Base-by-base conservation (phyloP, 495 filamentous ascomycete genomes). In the Penicillium chermesinum region DNA sequence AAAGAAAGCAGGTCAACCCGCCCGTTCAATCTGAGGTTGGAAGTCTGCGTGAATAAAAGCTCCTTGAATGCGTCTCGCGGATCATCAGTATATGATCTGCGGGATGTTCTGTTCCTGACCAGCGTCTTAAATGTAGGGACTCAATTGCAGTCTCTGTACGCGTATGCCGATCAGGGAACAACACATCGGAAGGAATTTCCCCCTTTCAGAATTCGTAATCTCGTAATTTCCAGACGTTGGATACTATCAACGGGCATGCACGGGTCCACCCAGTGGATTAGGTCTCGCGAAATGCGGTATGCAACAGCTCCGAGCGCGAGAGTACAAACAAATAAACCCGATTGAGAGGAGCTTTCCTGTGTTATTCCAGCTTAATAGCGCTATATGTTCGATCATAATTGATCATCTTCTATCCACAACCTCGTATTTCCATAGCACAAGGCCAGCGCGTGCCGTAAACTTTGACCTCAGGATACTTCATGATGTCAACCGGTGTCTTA, bases 401-500 rank as follows among this genome's bases (percentile, higher is more conserved):
- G n/a, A n/a, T n/a, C n/a, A n/a, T n/a, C 9, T 21, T 41, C 17
- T 33, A 18, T 14, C 2, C 27, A 33, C 41, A 43, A n/a, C n/a
- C n/a, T n/a, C n/a, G n/a, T n/a, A 30, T 30, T 10, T 10, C 25
- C 10, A 30, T 30, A 30, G 25, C 25, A 30, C 25, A 30, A 30
- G 25, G 10, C 25, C 25, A 30, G 10, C 5, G 10, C 25, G 4
- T 44, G 27, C 44, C 39, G 47, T 16, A 7, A 44, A 9, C 16
- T 2, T 10, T 14, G 25, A 44, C 4, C 36, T 34, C n/a, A 10
- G 41, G 18, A 19, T 14, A 16, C 12, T 25, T 22, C 37, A 55
- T 57, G 50, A 53, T 63, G 49, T 55, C 46, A 58, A 33, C 38
- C 25, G 25, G 46, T 51, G 49, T 57, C 33, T 48, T 41, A 38